Percentiles rank a stretch among this genome's conserved stretches.
Conservation (phyloP, 176 grass and related monocot species). For the Tillandsia fasciculata region DNA sequence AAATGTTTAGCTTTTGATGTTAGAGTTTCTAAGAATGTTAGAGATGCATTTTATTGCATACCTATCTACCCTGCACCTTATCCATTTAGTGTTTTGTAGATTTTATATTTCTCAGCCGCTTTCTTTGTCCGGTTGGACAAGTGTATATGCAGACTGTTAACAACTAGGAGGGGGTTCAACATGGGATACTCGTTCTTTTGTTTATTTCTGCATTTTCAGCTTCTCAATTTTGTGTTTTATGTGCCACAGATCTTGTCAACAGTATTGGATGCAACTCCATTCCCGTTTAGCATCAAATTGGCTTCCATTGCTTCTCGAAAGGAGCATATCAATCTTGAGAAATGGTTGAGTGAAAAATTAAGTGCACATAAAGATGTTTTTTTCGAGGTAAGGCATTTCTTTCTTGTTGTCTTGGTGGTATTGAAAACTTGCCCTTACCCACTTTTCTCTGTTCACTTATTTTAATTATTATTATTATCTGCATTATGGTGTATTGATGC, state of each 20-base stretch:
- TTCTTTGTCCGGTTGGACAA: neutral
- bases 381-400: constrained; percentile 56
- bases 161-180: neutral
- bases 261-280: constrained; percentile 57
- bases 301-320: constrained; percentile 57
- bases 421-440: constrained; percentile 8
- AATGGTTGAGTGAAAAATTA: constrained; percentile 78
- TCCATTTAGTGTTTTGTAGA: neutral
- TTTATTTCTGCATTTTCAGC: constrained; percentile 5
- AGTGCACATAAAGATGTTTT: constrained; percentile 45
- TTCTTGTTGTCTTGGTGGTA: neutral
- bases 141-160: neutral
- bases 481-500: neutral
- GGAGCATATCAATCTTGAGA: constrained; percentile 73
- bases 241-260: constrained; percentile 60
- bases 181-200: neutral
- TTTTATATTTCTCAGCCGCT: neutral
- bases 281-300: constrained; percentile 74
- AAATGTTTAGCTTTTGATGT: neutral
- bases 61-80: neutral
- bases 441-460: constrained; percentile 2
- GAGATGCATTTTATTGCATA: neutral
- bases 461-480: constrained; percentile 5
- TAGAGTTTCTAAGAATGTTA: neutral
- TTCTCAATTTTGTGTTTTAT: constrained; percentile 17